phyloP scores from a whole-genome alignment of 768 basidiomycete species.

The Kwoniella pini region DNA sequence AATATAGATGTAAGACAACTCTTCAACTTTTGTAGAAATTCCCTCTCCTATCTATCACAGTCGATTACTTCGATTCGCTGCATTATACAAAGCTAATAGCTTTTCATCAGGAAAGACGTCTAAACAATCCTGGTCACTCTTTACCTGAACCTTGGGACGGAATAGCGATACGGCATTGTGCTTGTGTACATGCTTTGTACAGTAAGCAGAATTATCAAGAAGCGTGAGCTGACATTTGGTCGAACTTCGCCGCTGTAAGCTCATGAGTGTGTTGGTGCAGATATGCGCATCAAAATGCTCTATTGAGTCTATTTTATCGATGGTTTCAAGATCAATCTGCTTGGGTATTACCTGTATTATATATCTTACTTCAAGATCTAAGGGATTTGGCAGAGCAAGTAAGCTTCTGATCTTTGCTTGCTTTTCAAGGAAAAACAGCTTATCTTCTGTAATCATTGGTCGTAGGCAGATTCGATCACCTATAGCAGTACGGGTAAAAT shows the following conservation, averaged over 20 bases:
- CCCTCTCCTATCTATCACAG: neutral
- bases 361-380: slow-evolving; percentile 76
- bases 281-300: slow-evolving; percentile 42
- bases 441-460: neutral
- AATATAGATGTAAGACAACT: slow-evolving; percentile 36
- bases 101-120: slow-evolving; percentile 29
- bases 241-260: neutral
- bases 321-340: slow-evolving; percentile 78
- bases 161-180: slow-evolving; percentile 47
- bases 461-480: slow-evolving; percentile 53
- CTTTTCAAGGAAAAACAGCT: neutral
- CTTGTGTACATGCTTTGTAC: slow-evolving; percentile 39
- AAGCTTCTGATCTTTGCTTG: slow-evolving; percentile 23
- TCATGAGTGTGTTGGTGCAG: slow-evolving; percentile 15
- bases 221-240: slow-evolving; percentile 33
- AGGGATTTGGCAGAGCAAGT: slow-evolving; percentile 85
- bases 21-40: neutral
- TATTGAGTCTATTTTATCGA: slow-evolving; percentile 67
- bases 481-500: slow-evolving; percentile 59
- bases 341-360: slow-evolving; percentile 83
- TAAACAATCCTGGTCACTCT: slow-evolving; percentile 39
- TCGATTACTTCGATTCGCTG: neutral
- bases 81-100: neutral
- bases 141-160: slow-evolving; percentile 48
- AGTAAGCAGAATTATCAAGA: slow-evolving; percentile 27